phyloP scores from a whole-genome alignment of 257 asterid genomes.

The Echites panduratus region DNA sequence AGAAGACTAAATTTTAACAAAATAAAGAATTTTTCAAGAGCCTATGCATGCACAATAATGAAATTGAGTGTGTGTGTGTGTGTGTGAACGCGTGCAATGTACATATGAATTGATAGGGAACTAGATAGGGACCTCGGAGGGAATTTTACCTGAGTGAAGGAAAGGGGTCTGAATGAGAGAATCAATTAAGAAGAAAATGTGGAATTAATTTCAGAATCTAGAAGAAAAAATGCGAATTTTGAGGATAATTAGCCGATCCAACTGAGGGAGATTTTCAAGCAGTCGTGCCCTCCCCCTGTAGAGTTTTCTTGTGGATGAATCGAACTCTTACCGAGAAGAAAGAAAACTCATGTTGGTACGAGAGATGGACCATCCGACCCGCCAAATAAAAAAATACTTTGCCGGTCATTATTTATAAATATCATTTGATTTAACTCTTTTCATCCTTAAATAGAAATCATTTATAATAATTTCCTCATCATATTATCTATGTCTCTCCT shows the following conservation, averaged over 20 bases:
- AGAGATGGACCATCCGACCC: not conserved
- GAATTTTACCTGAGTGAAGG: conserved; percentile 10
- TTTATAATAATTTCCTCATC: too few relatives aligned
- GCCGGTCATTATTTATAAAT: too few relatives aligned
- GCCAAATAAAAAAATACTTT: not conserved
- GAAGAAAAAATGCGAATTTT: not conserved
- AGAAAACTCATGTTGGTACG: not conserved
- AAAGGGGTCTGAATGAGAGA: conserved; percentile 13
- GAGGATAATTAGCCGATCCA: not conserved
- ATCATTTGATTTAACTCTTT: too few relatives aligned
- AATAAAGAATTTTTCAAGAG: not conserved
- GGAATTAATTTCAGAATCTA: not conserved
- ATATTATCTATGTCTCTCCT: too few relatives aligned
- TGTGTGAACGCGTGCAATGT: not conserved
- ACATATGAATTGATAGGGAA: not conserved
- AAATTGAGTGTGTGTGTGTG: not conserved
- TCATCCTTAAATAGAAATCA: too few relatives aligned
- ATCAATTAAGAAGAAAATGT: not conserved
- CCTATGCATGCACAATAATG: not conserved
- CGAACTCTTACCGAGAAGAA: not conserved
- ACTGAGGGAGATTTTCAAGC: not conserved
- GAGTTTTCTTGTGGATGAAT: not conserved
- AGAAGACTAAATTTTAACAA: not conserved
- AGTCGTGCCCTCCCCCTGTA: not conserved
- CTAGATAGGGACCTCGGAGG: conserved; percentile 10